Conservation (phyloP, 345 rosid species). For the Xanthoceras sorbifolium region DNA sequence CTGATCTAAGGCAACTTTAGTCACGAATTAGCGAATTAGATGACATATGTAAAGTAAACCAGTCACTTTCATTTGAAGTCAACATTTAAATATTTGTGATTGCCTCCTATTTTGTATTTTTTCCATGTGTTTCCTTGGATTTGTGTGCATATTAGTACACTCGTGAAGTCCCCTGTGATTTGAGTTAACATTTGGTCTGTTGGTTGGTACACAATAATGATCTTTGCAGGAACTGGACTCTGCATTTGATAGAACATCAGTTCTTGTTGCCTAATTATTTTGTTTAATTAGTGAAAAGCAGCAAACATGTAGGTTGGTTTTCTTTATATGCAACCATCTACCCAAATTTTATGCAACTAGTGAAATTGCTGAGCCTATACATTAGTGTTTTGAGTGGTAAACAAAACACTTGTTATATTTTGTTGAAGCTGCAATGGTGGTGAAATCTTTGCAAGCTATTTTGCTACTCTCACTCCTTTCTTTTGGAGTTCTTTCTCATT, state of each 20-base stretch:
- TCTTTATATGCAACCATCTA: not conserved
- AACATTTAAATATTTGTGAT: not conserved
- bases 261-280: not conserved
- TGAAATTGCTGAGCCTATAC: not conserved
- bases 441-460: not conserved
- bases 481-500: not conserved
- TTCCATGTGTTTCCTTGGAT: no score
- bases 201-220: not conserved
- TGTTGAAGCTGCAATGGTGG: slow-evolving; percentile 9
- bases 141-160: no score
- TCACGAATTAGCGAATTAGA: not conserved
- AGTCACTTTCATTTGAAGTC: not conserved
- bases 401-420: not conserved
- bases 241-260: not conserved
- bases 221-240: not conserved
- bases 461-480: slow-evolving; percentile 13
- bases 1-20: no score
- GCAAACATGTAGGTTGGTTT: not conserved
- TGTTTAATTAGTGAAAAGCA: not conserved
- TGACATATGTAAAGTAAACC: not conserved
- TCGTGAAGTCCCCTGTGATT: not conserved
- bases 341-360: not conserved
- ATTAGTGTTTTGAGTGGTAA: not conserved
- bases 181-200: not conserved
- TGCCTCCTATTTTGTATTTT: not conserved